Evolutionary conservation across 495 filamentous ascomycete species (phyloP).

Genomic region (Aspergillus hancockii): DNA sequence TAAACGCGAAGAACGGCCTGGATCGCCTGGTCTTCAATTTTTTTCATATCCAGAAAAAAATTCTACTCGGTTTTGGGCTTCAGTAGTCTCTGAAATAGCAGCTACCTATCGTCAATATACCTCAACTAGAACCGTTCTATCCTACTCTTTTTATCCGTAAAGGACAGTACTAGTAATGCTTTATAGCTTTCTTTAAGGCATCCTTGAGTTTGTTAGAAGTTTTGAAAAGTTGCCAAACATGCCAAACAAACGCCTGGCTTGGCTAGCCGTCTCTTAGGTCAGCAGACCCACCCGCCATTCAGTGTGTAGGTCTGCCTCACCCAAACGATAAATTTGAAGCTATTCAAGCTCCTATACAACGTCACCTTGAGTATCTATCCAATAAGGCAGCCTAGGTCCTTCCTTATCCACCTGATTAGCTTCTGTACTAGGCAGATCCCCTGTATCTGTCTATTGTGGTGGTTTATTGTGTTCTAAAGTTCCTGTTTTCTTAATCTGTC

Average conservation of each 20-base stretch:
- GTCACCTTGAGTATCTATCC: no score
- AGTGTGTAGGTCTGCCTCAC: no score
- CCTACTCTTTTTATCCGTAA: background rate
- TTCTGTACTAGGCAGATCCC: background rate
- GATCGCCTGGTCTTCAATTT: constrained; percentile 58
- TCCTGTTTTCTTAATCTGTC: background rate
- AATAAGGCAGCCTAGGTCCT: background rate
- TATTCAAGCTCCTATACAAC: no score
- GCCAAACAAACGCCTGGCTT: no score
- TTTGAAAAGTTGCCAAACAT: no score
- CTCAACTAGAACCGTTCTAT: constrained; percentile 11
- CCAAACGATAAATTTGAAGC: no score
- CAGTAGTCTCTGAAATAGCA: constrained; percentile 9
- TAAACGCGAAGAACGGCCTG: constrained; percentile 60
- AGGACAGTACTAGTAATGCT: background rate
- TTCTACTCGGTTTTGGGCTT: constrained; percentile 26
- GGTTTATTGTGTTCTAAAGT: background rate
- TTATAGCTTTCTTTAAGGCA: background rate
- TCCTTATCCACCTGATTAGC: background rate
- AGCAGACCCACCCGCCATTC: no score
- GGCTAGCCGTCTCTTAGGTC: no score
- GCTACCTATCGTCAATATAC: constrained; percentile 19
- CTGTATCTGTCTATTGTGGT: background rate
- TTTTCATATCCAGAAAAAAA: constrained; percentile 45
- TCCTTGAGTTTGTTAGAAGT: background rate